Percentiles rank a stretch among this genome's conserved stretches.
Conservation (phyloP, 2,329 filamentous ascomycete genomes). For the Ceratocystis diversiconidia region DNA sequence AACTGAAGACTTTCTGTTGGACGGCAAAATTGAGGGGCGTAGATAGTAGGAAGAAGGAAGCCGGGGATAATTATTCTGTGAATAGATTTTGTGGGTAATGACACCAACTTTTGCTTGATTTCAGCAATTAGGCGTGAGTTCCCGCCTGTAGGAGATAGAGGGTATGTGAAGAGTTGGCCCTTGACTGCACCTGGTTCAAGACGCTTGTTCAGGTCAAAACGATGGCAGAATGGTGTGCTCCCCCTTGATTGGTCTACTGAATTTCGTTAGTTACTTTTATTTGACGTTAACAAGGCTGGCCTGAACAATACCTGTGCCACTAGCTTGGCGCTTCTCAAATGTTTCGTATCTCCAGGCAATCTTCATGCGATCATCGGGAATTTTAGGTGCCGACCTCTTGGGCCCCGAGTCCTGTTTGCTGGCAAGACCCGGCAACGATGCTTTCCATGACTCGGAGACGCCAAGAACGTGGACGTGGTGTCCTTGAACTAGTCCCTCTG, state of each 20-base stretch:
- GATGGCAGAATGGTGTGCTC: constrained; percentile 47
- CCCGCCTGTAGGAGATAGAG: constrained; percentile 4
- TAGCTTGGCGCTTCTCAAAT: constrained; percentile 52
- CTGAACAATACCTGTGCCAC: constrained; percentile 45
- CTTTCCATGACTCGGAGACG: constrained; percentile 62
- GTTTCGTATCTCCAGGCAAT: constrained; percentile 97
- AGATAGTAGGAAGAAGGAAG: constrained; percentile 74
- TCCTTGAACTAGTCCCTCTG: constrained; percentile 82
- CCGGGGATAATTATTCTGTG: constrained; percentile 78
- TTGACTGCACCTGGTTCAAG: constrained; percentile 37
- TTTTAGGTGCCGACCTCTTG: not conserved
- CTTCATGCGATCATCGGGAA: constrained; percentile 60
- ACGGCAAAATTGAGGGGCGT: constrained; percentile 52
- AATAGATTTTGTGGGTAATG: constrained; percentile 44
- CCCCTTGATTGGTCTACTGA: constrained; percentile 18
- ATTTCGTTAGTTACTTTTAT: not conserved
- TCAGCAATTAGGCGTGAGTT: constrained; percentile 43
- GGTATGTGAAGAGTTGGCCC: constrained; percentile 34
- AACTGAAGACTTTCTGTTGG: constrained; percentile 67
- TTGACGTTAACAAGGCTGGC: not conserved
- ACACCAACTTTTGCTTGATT: constrained; percentile 40
- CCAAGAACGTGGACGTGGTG: constrained; percentile 81
- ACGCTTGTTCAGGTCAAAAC: constrained; percentile 56
- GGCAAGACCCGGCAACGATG: constrained; percentile 63
- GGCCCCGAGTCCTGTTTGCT: constrained; percentile 8